Evolutionary conservation across 106 monocot genomes (phyloP), one percentile per base, ranked within the genome.

Genomic region (Posidonia australis): DNA sequence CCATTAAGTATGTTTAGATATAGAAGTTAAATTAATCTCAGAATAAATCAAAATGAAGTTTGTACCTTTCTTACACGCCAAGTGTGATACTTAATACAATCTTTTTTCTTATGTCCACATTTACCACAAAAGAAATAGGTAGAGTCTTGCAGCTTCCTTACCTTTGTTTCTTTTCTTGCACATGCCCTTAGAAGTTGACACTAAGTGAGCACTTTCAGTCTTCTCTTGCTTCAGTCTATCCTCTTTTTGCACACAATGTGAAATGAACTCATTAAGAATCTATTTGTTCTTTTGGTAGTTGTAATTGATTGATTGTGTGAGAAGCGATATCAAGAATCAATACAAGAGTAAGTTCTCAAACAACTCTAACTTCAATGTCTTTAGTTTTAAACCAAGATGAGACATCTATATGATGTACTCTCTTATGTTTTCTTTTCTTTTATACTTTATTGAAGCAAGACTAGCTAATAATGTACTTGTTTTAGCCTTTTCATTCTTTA

Each of bases 401-500:
- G 42, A 52, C 51, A 71, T 61, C 30, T 71, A 19, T 0, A 63
- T 52, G 46, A 71, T 62, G 51, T 71, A 71, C 44, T 71, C 71
- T 21, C 49, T 71, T 32, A 62, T 44, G 17, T 17, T 71, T 59
- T 17, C n/a, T n/a, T n/a, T n/a, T n/a, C n/a, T n/a, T n/a, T n/a
- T n/a, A n/a, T n/a, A n/a, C n/a, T n/a, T n/a, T n/a, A n/a, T n/a
- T n/a, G n/a, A n/a, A n/a, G n/a, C n/a, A n/a, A n/a, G n/a, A n/a
- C n/a, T n/a, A n/a, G n/a, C n/a, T n/a, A n/a, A n/a, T n/a, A n/a
- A n/a, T n/a, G n/a, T n/a, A n/a, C n/a, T n/a, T n/a, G n/a, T n/a
- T n/a, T n/a, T n/a, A n/a, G n/a, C n/a, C n/a, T n/a, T n/a, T n/a
- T n/a, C n/a, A n/a, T n/a, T n/a, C n/a, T n/a, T n/a, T n/a, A n/a